Evolutionary conservation across 257 asterid genomes (phyloP).

Genomic region (Misopates orontium): DNA sequence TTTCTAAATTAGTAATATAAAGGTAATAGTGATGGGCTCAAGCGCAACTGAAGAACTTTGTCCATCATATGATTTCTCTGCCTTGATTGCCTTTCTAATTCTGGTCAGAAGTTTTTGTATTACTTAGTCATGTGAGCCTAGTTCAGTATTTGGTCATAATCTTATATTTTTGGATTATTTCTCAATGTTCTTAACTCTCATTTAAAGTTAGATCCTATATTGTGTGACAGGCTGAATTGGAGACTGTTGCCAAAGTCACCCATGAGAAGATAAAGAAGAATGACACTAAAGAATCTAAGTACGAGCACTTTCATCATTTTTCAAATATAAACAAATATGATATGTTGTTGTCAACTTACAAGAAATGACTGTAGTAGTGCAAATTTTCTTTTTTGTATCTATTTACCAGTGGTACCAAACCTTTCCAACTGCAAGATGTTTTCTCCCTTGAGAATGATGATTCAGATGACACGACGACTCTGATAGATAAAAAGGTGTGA

Average conservation of each 20-base stretch:
- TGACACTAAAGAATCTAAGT: conserved; percentile 78
- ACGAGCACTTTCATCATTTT: conserved; percentile 33
- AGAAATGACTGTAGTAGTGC: conserved; percentile 20
- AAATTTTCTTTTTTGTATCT: conserved; percentile 19
- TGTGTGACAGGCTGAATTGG: conserved; percentile 72
- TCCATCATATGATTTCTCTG: neutral
- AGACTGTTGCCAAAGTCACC: conserved; percentile 85
- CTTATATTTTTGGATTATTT: conserved; percentile 3
- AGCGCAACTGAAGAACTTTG: neutral
- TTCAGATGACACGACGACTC: conserved; percentile 66
- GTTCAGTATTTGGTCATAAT: conserved; percentile 7
- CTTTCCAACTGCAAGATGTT: conserved; percentile 78
- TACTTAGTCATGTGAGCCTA: too few relatives aligned
- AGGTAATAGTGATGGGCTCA: neutral
- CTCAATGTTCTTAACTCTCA: neutral
- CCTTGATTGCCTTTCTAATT: conserved; percentile 6
- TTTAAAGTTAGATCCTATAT: conserved; percentile 24
- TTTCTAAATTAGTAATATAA: neutral
- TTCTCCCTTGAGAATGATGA: conserved; percentile 74
- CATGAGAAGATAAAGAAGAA: conserved; percentile 82
- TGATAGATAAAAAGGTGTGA: conserved; percentile 75
- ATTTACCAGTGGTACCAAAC: conserved; percentile 59
- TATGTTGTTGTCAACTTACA: conserved; percentile 10
- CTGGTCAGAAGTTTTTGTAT: neutral
- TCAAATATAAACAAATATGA: conserved; percentile 8